Evolutionary conservation across 2,329 filamentous ascomycete genomes (phyloP), one percentile per base, ranked within the genome.

Genomic region (Paecilomyces variotii): DNA sequence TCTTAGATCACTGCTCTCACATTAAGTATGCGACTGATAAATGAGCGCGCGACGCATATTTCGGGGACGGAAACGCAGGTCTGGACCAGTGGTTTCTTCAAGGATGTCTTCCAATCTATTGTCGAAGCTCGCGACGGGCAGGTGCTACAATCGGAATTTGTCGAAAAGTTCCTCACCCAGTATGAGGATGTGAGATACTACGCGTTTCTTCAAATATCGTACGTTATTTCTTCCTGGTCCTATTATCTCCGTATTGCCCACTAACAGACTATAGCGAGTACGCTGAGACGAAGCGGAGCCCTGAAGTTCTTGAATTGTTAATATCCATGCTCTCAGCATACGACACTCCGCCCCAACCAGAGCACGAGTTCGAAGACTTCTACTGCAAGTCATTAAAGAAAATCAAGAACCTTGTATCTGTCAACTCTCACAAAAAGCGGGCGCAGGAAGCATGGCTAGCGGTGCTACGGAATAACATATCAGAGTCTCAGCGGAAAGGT

Each of bases 371-470:
- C 58, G 63, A 72, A 58, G 69, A 63, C 39, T 74, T 75, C 64
- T 72, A 74, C 60, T 68, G 67, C 27, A 66, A 73, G 58, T 74
- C 81, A 56, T 87, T 88, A 7, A 80, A 82, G 65, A 88, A 88
- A 72, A 86, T 85, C 67, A 85, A 86, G 58, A 87, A 90, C 64
- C 76, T 92, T 11, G 79, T 80, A 53, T 89, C 87, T 2, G 75
- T 88, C 5, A 80, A 81, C 12, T 82, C 87, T 60, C 89, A 92
- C 76, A 93, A 89, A 75, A 88, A 84, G 68, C 84, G 86, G 65
- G 90, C 89, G 0, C 91, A 97, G 71, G 87, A 91, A 59, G 89
- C 91, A 2, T 97, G 93, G 93, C 77, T 96, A 19, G 83, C 88
- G 2, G 74, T 96, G 25, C 84, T 97, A 69, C 83, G 82, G 24